Percentiles rank a stretch among this genome's conserved stretches.
Conservation (phyloP, 179 eudicot species). For the Silene coronaria region DNA sequence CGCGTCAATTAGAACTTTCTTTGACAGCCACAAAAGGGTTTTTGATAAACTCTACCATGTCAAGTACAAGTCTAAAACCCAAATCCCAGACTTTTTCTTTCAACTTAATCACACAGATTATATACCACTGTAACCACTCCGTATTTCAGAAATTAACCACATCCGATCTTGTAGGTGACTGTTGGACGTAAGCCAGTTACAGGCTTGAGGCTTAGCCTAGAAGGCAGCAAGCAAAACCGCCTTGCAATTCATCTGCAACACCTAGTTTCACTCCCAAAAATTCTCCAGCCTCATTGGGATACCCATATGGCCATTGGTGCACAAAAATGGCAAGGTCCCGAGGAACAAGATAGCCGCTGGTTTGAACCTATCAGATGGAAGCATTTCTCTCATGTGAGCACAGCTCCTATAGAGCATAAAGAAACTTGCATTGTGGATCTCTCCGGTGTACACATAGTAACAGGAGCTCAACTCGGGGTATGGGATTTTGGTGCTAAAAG, state of each 20-base stretch:
- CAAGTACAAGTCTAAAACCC: too few species aligned
- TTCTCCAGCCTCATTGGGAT: slow-evolving; percentile 97
- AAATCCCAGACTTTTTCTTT: neutral
- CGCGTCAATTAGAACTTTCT: too few species aligned
- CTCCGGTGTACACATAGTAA: slow-evolving; percentile 91
- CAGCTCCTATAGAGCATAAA: slow-evolving; percentile 82
- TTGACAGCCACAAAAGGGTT: neutral
- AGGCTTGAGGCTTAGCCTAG: slow-evolving; percentile 72
- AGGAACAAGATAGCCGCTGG: slow-evolving; percentile 99
- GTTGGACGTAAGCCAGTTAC: slow-evolving; percentile 97
- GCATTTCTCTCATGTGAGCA: slow-evolving; percentile 94
- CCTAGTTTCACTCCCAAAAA: slow-evolving; percentile 88
- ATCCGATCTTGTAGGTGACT: slow-evolving; percentile 52
- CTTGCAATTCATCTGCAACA: slow-evolving; percentile 86
- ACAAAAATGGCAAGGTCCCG: slow-evolving; percentile 94
- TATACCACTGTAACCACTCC: too few species aligned
- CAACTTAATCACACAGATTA: neutral
- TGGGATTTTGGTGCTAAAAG: slow-evolving; percentile 94
- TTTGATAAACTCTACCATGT: neutral
- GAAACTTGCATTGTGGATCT: slow-evolving; percentile 88
- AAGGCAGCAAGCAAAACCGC: slow-evolving; percentile 83
- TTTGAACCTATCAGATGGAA: slow-evolving; percentile 98
- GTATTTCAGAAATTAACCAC: neutral
- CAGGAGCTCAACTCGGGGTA: slow-evolving; percentile 93
- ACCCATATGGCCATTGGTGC: slow-evolving; percentile 91